Evolutionary conservation across 768 basidiomycete species (phyloP).

Genomic region (Suillus luteus): DNA sequence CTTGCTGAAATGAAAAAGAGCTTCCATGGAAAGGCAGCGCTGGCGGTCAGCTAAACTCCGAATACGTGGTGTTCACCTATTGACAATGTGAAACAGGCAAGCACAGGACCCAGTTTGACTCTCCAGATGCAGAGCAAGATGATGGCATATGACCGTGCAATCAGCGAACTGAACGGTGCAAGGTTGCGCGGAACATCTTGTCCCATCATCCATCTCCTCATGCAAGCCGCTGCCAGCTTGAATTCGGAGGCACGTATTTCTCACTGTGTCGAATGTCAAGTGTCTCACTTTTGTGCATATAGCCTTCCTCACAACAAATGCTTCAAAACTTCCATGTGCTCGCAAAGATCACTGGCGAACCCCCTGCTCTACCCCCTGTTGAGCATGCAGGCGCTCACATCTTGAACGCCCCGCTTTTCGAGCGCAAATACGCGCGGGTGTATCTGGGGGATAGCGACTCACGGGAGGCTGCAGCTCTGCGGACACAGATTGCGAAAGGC

Average conservation of each 20-base stretch:
- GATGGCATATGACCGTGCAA: slow-evolving; percentile 91
- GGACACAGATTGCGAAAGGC: slow-evolving; percentile 76
- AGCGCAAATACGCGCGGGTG: slow-evolving; percentile 79
- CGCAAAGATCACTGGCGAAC: slow-evolving; percentile 75
- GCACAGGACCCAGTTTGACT: slow-evolving; percentile 55
- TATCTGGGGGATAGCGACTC: slow-evolving; percentile 70
- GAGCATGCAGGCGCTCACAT: slow-evolving; percentile 84
- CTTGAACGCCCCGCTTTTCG: slow-evolving; percentile 74
- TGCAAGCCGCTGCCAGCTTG: slow-evolving; percentile 64
- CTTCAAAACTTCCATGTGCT: slow-evolving; percentile 74
- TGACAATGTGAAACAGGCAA: slow-evolving; percentile 34
- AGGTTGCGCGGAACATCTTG: slow-evolving; percentile 72
- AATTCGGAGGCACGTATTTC: slow-evolving; percentile 50
- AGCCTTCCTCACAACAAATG: slow-evolving; percentile 60
- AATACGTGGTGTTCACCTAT: neutral
- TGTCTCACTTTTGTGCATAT: slow-evolving; percentile 9
- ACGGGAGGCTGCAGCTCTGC: slow-evolving; percentile 63
- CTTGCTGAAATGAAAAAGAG: slow-evolving; percentile 64
- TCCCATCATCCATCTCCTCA: slow-evolving; percentile 73
- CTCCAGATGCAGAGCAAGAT: slow-evolving; percentile 90
- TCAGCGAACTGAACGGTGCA: slow-evolving; percentile 75
- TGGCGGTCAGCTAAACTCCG: slow-evolving; percentile 45
- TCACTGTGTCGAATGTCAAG: neutral
- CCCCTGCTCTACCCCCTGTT: slow-evolving; percentile 70
- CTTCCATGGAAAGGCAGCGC: slow-evolving; percentile 54